Evolutionary conservation across 2,329 filamentous ascomycete genomes (phyloP).

Genomic region (Parastagonospora avenae): DNA sequence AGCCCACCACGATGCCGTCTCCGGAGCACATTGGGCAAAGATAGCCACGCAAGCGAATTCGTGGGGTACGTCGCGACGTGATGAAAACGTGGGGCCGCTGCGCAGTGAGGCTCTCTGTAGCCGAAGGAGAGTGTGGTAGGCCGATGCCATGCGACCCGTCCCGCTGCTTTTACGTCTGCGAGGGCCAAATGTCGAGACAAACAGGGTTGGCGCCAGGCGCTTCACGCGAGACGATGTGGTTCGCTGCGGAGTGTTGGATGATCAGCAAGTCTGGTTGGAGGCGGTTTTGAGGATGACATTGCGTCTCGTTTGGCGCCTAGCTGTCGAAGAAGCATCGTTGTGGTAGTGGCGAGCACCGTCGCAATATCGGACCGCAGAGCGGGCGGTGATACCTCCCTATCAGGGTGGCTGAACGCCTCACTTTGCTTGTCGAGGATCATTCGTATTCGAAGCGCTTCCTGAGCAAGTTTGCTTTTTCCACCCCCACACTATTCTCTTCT

Average conservation of each 20-base stretch:
- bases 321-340: not conserved
- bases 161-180: slow-evolving; percentile 4
- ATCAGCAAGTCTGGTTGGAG: not conserved
- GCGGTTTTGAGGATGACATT: not conserved
- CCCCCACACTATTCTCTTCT: slow-evolving; percentile 15
- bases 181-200: too few relatives aligned
- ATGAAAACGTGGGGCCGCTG: slow-evolving; percentile 1
- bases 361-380: slow-evolving; percentile 4
- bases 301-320: not conserved
- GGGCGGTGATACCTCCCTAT: slow-evolving; percentile 7
- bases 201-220: too few relatives aligned
- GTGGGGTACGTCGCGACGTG: slow-evolving; percentile 1
- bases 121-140: not conserved
- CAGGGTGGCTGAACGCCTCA: slow-evolving; percentile 4
- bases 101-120: not conserved
- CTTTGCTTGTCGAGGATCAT: not conserved
- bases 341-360: slow-evolving; percentile 2
- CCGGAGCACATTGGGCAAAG: not conserved
- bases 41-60: slow-evolving; percentile 3
- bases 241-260: not conserved
- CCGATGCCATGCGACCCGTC: not conserved
- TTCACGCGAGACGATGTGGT: not conserved
- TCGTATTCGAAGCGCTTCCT: slow-evolving; percentile 9
- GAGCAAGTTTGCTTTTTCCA: slow-evolving; percentile 13
- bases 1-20: too few relatives aligned